Evolutionary conservation across 2,329 filamentous ascomycete genomes (phyloP), one percentile per base, ranked within the genome.

Genomic region (Aspergillus sp.): DNA sequence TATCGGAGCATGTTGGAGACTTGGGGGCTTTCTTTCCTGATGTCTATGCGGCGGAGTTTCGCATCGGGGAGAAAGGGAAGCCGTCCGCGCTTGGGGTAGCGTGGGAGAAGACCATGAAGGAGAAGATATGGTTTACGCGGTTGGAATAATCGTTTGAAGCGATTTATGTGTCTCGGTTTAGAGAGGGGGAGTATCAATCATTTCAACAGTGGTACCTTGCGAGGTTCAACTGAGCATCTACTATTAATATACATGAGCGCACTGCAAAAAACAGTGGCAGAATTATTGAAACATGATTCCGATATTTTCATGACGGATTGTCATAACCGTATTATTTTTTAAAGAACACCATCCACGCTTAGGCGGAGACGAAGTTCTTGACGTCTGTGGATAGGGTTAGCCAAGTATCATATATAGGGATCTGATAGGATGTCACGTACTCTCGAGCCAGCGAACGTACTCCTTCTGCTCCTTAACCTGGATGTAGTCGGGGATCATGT

Each of bases 381-480:
- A 97, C 85, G 74, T 90, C 91, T 85, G 48, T 8, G 52, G 57
- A 53, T 39, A 36, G 4, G 3, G 53, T 68, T 66, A 67, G 65
- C 48, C 23, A 41, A n/a, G 17, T 50, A 23, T 25, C 15, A 10
- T 9, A 19, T 1, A n/a, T n/a, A 49, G 10, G 1, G 36, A 36
- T 13, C 32, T 36, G 0, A 28, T 19, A 21, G 51, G 58, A 52
- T 52, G 58, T 30, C 57, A 72, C 83, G 78, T 77, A 85, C 85
- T 87, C 78, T 88, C 85, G 77, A 99, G 82, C 95, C 96, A 99
- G 67, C 85, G 82, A 63, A 96, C 82, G 79, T 99, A 99, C 85
- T 99, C 95, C 81, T 88, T 90, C 87, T 98, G 94, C 87, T 99
- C 95, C 89, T 99, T 99, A 80, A 91, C 87, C 76, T 98, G 92